phyloP scores from a whole-genome alignment of 1,139 yeast genomes.

The Candida pseudoviswanathii region DNA sequence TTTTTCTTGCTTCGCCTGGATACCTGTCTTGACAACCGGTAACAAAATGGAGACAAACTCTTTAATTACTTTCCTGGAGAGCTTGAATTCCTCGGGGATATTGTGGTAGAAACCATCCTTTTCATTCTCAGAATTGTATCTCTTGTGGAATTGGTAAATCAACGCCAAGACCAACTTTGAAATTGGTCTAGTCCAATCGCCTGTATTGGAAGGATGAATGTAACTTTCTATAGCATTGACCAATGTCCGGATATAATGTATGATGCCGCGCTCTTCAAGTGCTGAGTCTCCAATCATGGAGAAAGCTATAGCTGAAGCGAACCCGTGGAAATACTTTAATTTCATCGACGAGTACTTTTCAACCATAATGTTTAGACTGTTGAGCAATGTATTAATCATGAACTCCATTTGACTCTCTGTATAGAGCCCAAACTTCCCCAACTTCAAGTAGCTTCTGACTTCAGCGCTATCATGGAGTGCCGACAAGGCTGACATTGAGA shows the following conservation, averaged over 20 bases:
- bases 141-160: slow-evolving; percentile 58
- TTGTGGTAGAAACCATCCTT: slow-evolving; percentile 40
- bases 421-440: slow-evolving; percentile 59
- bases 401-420: slow-evolving; percentile 59
- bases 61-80: slow-evolving; percentile 44
- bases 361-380: slow-evolving; percentile 50
- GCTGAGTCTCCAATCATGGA: slow-evolving; percentile 59
- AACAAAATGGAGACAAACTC: slow-evolving; percentile 58
- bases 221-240: slow-evolving; percentile 78
- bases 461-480: slow-evolving; percentile 29
- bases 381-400: slow-evolving; percentile 58
- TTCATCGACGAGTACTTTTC: slow-evolving; percentile 42
- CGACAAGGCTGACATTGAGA: slow-evolving; percentile 53
- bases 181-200: slow-evolving; percentile 79
- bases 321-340: slow-evolving; percentile 55
- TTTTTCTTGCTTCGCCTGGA: slow-evolving; percentile 71
- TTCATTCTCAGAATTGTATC: slow-evolving; percentile 52
- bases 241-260: slow-evolving; percentile 56
- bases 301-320: slow-evolving; percentile 64
- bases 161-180: slow-evolving; percentile 63
- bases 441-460: slow-evolving; percentile 15
- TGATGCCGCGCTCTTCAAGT: slow-evolving; percentile 44
- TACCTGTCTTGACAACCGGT: slow-evolving; percentile 67
- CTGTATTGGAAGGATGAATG: slow-evolving; percentile 89
- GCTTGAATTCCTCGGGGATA: slow-evolving; percentile 49